Percentiles rank a stretch among this genome's conserved stretches.
Conservation (phyloP, 2,329 filamentous ascomycete species). For the Ophiocordyceps unilateralis region DNA sequence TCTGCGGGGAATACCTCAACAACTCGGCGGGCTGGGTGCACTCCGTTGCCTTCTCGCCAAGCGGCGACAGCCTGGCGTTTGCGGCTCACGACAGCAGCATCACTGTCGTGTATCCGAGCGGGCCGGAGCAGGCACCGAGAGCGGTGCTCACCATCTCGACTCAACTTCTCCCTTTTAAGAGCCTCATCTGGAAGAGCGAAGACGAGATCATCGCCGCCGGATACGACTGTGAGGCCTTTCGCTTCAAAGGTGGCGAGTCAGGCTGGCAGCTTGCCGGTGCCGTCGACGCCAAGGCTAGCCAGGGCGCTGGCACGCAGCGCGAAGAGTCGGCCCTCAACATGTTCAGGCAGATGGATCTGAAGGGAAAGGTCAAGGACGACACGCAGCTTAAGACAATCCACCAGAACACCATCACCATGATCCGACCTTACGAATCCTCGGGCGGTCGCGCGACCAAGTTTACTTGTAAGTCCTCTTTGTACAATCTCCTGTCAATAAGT, state of each 20-base stretch:
- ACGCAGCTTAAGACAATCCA: slow-evolving; percentile 90
- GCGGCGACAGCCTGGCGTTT: slow-evolving; percentile 84
- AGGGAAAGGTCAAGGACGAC: slow-evolving; percentile 81
- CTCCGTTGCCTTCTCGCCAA: slow-evolving; percentile 81
- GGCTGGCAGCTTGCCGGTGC: slow-evolving; percentile 78
- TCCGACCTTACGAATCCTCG: slow-evolving; percentile 56
- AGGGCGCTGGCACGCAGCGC: slow-evolving; percentile 42
- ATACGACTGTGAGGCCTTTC: slow-evolving; percentile 79
- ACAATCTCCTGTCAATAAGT: slow-evolving; percentile 4
- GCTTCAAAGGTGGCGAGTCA: slow-evolving; percentile 58
- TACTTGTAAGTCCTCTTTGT: slow-evolving; percentile 49
- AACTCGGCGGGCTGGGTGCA: slow-evolving; percentile 96
- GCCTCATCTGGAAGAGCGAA: slow-evolving; percentile 81
- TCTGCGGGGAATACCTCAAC: slow-evolving; percentile 92
- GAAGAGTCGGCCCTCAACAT: slow-evolving; percentile 95
- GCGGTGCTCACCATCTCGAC: slow-evolving; percentile 86
- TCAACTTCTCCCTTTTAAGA: slow-evolving; percentile 81
- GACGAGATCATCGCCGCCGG: slow-evolving; percentile 89
- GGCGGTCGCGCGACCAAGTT: slow-evolving; percentile 57
- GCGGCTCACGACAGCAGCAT: slow-evolving; percentile 91
- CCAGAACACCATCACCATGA: slow-evolving; percentile 84
- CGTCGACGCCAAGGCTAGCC: slow-evolving; percentile 55
- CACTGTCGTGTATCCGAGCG: slow-evolving; percentile 88
- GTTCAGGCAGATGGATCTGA: slow-evolving; percentile 98
- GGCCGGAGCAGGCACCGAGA: slow-evolving; percentile 72